These are phyloP conservation scores for Ajuga chamaepitys DNA, from an alignment of 257 asterid species.

Conservation along the genomic window DNA sequence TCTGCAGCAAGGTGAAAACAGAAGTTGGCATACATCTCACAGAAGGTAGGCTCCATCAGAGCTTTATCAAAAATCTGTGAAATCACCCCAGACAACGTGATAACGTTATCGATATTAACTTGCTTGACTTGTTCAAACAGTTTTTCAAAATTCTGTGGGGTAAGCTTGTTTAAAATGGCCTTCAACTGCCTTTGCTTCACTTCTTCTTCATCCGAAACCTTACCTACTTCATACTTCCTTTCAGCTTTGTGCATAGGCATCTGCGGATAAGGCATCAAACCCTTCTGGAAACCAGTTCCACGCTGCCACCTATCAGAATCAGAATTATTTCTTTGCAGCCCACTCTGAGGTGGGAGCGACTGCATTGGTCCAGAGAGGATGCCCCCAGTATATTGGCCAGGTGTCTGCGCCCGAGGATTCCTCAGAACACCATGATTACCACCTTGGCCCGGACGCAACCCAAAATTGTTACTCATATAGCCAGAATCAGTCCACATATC, in stretches of 20 bases:
- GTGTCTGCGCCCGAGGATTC: constrained; percentile 50
- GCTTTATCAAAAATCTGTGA: constrained; percentile 97
- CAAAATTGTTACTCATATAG: constrained; percentile 27
- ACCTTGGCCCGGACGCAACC: constrained; percentile 50
- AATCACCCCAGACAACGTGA: constrained; percentile 71
- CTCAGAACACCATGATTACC: constrained; percentile 60
- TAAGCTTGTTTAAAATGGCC: constrained; percentile 83
- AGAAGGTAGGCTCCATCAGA: constrained; percentile 90
- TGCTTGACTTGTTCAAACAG: constrained; percentile 79
- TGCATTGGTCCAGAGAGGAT: constrained; percentile 68
- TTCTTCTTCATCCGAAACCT: constrained; percentile 73
- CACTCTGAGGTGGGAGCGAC: constrained; percentile 54
- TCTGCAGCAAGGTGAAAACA: constrained; percentile 71
- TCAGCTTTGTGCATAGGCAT: constrained; percentile 86
- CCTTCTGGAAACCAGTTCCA: constrained; percentile 65
- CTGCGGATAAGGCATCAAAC: constrained; percentile 76
- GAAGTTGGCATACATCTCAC: constrained; percentile 96
- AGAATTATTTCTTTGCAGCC: constrained; percentile 47
- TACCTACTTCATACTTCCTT: constrained; percentile 79
- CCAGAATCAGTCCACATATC: constrained; percentile 38
- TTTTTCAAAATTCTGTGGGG: constrained; percentile 92
- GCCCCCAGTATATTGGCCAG: constrained; percentile 42
- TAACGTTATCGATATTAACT: constrained; percentile 69
- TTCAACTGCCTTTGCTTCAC: constrained; percentile 86
- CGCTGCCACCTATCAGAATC: constrained; percentile 93